phyloP scores from a whole-genome alignment of 495 filamentous ascomycete genomes.

The Chaetomidium leptoderma region DNA sequence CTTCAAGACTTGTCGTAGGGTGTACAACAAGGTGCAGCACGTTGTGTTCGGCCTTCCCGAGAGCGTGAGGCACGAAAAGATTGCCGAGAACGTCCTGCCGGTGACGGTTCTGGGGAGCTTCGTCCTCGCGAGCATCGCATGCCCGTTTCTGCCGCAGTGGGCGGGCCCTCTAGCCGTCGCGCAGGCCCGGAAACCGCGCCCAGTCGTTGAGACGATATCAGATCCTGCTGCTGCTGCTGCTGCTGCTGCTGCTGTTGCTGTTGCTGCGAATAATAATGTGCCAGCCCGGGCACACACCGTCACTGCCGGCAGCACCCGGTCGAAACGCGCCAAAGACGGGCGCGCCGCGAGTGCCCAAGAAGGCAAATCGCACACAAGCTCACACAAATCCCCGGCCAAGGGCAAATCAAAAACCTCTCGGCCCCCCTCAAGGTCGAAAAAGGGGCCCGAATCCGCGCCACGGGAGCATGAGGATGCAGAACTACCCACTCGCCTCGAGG shows the following conservation, averaged over 20 bases:
- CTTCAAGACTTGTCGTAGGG: slow-evolving; percentile 67
- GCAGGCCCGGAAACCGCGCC: slow-evolving; percentile 64
- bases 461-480: slow-evolving; percentile 22
- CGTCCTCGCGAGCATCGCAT: slow-evolving; percentile 58
- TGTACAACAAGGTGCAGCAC: slow-evolving; percentile 77
- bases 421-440: slow-evolving; percentile 9
- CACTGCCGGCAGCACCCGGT: slow-evolving; percentile 41
- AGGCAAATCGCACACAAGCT: slow-evolving; percentile 21
- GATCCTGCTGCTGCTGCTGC: slow-evolving; percentile 46
- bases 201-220: slow-evolving; percentile 50
- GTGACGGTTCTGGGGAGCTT: slow-evolving; percentile 69
- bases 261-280: slow-evolving; percentile 40
- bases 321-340: slow-evolving; percentile 44
- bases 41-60: slow-evolving; percentile 69
- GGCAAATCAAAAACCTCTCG: slow-evolving; percentile 8
- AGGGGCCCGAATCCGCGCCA: slow-evolving; percentile 19
- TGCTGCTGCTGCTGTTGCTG: too few species aligned
- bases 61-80: slow-evolving; percentile 57
- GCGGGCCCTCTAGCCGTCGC: slow-evolving; percentile 69
- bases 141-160: slow-evolving; percentile 52
- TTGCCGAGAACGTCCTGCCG: slow-evolving; percentile 69
- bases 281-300: slow-evolving; percentile 63
- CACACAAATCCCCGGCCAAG: slow-evolving; percentile 29
- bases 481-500: slow-evolving; percentile 35
- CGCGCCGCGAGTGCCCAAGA: slow-evolving; percentile 41